Conservation (phyloP, 1,139 yeast genomes). For the Protomyces macrosporus region DNA sequence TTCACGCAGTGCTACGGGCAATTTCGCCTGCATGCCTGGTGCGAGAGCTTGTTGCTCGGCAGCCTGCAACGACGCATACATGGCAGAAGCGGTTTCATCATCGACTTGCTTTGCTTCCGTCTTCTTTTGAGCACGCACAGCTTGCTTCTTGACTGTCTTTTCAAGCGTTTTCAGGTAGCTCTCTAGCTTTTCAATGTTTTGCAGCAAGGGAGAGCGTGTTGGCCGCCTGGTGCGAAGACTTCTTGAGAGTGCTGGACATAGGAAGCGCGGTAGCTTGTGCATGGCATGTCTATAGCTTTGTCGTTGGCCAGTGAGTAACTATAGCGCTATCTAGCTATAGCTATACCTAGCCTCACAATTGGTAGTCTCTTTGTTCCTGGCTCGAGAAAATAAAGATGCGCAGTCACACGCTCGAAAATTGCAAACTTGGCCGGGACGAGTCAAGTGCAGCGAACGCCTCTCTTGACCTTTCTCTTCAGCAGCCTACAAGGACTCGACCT, state of each 20-base stretch:
- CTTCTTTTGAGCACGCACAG: background rate
- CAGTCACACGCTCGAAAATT: background rate
- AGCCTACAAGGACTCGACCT: background rate
- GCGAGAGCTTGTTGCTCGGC: background rate
- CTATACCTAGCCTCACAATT: too few species aligned
- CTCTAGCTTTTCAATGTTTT: slow-evolving; percentile 20
- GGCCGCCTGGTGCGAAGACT: background rate
- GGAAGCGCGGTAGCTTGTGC: slow-evolving; percentile 6
- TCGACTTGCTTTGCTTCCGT: background rate
- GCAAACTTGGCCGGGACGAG: background rate
- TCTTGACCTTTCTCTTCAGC: background rate
- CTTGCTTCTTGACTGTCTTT: slow-evolving; percentile 4
- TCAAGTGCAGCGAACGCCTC: background rate
- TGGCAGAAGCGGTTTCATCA: background rate
- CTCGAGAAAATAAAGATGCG: background rate
- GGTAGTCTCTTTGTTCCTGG: too few species aligned
- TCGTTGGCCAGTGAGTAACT: too few species aligned
- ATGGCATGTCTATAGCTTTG: background rate
- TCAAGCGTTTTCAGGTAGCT: slow-evolving; percentile 10
- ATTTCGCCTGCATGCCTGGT: background rate
- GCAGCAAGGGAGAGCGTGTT: slow-evolving; percentile 2
- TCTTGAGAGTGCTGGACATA: slow-evolving; percentile 14
- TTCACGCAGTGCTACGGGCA: background rate
- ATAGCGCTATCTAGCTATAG: too few species aligned
- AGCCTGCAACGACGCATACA: slow-evolving; percentile 8